phyloP scores from a whole-genome alignment of 192 early-diverging fungal species.

The Chytriomyces confervae region DNA sequence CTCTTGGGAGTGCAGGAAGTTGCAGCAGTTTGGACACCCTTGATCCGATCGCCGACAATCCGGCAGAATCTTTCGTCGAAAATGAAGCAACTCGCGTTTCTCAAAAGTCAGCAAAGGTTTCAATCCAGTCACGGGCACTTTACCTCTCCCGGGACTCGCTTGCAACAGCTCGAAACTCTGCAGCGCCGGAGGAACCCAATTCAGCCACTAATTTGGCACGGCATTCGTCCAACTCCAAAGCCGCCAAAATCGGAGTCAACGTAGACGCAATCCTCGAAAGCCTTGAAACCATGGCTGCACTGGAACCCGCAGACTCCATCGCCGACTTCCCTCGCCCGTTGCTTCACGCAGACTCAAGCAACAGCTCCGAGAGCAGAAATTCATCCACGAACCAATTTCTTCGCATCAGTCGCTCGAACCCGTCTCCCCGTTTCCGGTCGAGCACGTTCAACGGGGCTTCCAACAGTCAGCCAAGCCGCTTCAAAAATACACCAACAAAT shows the following conservation, averaged over 20 bases:
- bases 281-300: neutral
- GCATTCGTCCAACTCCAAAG: neutral
- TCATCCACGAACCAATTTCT: neutral
- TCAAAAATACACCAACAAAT: neutral
- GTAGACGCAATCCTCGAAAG: conserved; percentile 1
- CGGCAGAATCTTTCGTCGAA: neutral
- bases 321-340: neutral
- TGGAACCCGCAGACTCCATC: conserved; percentile 14
- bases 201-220: neutral
- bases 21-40: neutral
- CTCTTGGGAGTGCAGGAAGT: neutral
- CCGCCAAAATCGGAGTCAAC: conserved; percentile 8
- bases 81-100: neutral
- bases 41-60: neutral
- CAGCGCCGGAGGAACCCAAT: neutral
- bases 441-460: neutral
- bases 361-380: neutral
- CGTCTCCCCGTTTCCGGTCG: neutral
- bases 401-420: neutral
- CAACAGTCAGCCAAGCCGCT: neutral
- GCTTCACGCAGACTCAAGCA: neutral
- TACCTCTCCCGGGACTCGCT: neutral
- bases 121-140: neutral
- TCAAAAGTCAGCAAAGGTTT: neutral
- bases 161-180: conserved; percentile 11